A percentile compares a stretch with the other conserved stretches of the same genome.
Conservation (phyloP, 2,329 filamentous ascomycete genomes). For the Cladosporium velox region DNA sequence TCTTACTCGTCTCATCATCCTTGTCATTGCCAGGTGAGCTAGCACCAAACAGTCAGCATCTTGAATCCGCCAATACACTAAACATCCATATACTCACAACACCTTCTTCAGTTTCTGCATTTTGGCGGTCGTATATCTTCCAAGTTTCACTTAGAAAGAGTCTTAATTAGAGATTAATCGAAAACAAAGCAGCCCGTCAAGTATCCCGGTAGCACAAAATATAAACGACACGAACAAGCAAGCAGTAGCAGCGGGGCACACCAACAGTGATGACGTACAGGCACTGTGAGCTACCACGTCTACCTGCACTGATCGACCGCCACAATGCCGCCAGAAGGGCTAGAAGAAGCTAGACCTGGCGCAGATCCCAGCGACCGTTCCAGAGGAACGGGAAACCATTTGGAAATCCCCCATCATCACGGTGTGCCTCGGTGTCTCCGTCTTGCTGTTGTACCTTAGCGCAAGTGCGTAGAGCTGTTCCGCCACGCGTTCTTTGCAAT, state of each 20-base stretch:
- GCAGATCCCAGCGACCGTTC: conserved; percentile 1
- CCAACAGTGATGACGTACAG: background rate
- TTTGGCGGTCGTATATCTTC: background rate
- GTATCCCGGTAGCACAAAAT: background rate
- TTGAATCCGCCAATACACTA: background rate
- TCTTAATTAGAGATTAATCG: background rate
- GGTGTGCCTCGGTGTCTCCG: background rate
- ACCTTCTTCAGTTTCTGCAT: conserved; percentile 52
- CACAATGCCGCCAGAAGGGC: conserved; percentile 4
- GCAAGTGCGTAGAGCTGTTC: background rate
- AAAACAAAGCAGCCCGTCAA: background rate
- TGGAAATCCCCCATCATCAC: background rate
- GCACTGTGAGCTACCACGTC: background rate
- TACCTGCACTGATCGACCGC: background rate
- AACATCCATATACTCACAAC: conserved; percentile 37
- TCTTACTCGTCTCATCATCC: conserved; percentile 34
- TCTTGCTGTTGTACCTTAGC: background rate
- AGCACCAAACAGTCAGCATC: background rate
- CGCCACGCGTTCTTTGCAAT: conserved; percentile 1
- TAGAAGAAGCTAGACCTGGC: conserved; percentile 10
- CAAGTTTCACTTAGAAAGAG: background rate
- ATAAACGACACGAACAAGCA: background rate
- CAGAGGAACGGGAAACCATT: background rate
- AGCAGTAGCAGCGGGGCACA: conserved; percentile 6
- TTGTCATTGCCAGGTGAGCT: conserved; percentile 38